Evolutionary conservation across 2,329 filamentous ascomycete genomes (phyloP), one percentile per base, ranked within the genome.

Genomic region (Pseudogymnoascus sp.): DNA sequence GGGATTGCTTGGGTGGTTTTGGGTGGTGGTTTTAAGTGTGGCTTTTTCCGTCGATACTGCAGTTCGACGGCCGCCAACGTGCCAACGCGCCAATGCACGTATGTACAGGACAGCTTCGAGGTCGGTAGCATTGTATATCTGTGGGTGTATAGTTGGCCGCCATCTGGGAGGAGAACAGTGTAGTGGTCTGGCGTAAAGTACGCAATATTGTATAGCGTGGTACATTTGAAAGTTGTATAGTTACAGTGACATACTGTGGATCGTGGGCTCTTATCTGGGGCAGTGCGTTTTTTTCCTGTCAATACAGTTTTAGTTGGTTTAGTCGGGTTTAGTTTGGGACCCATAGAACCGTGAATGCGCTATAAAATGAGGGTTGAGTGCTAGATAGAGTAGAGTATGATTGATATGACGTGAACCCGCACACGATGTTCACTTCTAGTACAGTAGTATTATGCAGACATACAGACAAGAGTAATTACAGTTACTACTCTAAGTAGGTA

Each of bases 251-350:
- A 52, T 52, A 9, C 39, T 28, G 41, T 52, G 41, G 41, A 26
- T 52, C 18, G 23, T 52, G 41, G 41, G 41, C 30, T 52, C 41
- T 52, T 52, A 52, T 30, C 41, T 52, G 41, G 41, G 41, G 41
- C 41, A 52, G 41, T 30, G 41, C 41, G 21, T 52, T 52, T 52
- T 48, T 52, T 52, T 30, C 23, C 41, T 52, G 41, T 52, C 41
- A 52, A 52, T 52, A 18, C 41, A 30, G 41, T 30, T 30, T 48
- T 28, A n/a, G 37, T 37, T 8, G 37, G 8, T 9, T 19, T 21
- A 19, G 37, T 5, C 13, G 9, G 12, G 28, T 30, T 12, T 8
- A 30, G 13, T 9, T 38, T 9, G 41, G 23, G 28, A 28, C n/a
- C 39, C 41, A 52, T 52, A 52, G 23, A 52, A 52, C 12, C 23